Conservation (phyloP, 2,329 filamentous ascomycete genomes). For the Aplosporella prunicola region DNA sequence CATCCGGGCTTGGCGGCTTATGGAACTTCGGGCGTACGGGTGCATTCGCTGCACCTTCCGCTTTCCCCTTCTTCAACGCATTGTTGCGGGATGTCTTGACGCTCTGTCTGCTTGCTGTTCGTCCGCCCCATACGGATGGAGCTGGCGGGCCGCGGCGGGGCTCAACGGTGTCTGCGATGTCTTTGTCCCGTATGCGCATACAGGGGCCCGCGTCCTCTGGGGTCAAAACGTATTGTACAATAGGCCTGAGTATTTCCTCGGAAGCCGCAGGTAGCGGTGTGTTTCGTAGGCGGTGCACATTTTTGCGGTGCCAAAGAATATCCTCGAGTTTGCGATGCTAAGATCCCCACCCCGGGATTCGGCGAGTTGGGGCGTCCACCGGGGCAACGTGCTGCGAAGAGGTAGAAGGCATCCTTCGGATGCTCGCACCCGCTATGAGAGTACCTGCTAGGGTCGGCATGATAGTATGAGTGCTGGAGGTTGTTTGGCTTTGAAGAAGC, state of each 20-base stretch:
- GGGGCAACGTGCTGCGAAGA: slow-evolving; percentile 4
- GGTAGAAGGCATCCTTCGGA: too few relatives aligned
- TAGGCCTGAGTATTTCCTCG: too few relatives aligned
- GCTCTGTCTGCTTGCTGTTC: slow-evolving; percentile 20
- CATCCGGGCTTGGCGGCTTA: too few relatives aligned
- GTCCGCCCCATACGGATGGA: slow-evolving; percentile 16
- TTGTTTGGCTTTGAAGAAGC: too few relatives aligned
- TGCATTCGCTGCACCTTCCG: slow-evolving; percentile 13
- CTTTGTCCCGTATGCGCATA: slow-evolving; percentile 22
- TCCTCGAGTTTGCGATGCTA: slow-evolving; percentile 62
- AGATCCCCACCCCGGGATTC: slow-evolving; percentile 68
- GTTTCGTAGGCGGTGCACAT: too few relatives aligned
- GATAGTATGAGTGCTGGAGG: too few relatives aligned
- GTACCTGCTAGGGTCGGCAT: too few relatives aligned
- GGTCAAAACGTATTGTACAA: too few relatives aligned
- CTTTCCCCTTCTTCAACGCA: slow-evolving; percentile 9
- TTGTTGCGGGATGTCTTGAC: slow-evolving; percentile 15
- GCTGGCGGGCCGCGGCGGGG: slow-evolving; percentile 14
- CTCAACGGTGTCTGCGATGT: slow-evolving; percentile 17
- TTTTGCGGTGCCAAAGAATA: too few relatives aligned
- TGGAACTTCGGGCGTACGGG: too few relatives aligned
- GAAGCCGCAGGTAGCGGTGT: too few relatives aligned
- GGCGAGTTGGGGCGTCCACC: slow-evolving; percentile 23
- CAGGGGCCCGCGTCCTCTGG: slow-evolving; percentile 25
- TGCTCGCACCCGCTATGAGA: too few relatives aligned